phyloP scores from a whole-genome alignment of 1,284 basidiomycete genomes.

The Ganoderma lucidum region DNA sequence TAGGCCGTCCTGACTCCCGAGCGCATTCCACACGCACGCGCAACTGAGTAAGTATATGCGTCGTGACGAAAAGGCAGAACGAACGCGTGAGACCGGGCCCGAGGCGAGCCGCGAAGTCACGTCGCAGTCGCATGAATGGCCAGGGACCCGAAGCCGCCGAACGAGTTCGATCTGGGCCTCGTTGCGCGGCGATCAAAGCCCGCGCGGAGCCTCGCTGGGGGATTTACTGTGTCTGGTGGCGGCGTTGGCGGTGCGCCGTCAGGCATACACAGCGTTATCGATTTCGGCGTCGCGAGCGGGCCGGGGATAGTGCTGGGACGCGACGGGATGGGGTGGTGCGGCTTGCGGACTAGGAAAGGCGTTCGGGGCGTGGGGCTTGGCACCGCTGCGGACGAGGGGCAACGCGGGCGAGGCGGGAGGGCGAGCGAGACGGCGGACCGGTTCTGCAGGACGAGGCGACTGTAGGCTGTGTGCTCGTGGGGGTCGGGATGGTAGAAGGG shows the following conservation, averaged over 20 bases:
- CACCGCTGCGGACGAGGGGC: neutral
- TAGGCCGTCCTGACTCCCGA: neutral
- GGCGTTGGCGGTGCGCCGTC: constrained; percentile 1
- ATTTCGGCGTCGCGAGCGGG: neutral
- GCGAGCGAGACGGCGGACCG: neutral
- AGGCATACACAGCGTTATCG: neutral
- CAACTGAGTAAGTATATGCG: neutral
- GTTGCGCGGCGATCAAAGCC: constrained; percentile 16
- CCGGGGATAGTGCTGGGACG: neutral
- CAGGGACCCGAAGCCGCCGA: constrained; percentile 18
- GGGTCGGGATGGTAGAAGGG: neutral
- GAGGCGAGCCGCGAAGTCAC: neutral
- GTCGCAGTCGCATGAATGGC: constrained; percentile 1
- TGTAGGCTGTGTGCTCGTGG: neutral
- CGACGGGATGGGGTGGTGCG: constrained; percentile 1
- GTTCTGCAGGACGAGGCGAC: neutral
- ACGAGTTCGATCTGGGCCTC: constrained; percentile 20
- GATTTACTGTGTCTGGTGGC: constrained; percentile 8
- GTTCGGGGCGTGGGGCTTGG: constrained; percentile 5
- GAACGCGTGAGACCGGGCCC: neutral
- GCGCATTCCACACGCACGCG: neutral
- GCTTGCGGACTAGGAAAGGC: constrained; percentile 15
- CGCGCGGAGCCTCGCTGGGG: constrained; percentile 6
- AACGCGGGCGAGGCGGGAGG: neutral
- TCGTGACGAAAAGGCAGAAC: neutral